Percentiles rank a stretch among this genome's conserved stretches.
Conservation (phyloP, 2,329 filamentous ascomycete genomes). For the Diaporthe sp. region DNA sequence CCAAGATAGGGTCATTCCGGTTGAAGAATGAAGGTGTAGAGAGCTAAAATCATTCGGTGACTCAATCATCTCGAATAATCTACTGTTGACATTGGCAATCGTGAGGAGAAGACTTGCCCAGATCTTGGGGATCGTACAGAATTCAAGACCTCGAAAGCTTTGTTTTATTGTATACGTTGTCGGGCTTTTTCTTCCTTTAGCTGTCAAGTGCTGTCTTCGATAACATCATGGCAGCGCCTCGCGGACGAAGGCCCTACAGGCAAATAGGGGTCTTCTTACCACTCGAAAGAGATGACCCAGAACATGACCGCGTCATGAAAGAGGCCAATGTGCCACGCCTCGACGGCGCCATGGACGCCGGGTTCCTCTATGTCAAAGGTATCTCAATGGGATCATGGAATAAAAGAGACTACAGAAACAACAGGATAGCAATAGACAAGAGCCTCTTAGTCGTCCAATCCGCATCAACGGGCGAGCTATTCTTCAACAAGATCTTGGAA, state of each 20-base stretch:
- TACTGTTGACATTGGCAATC: not conserved
- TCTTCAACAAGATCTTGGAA: not conserved
- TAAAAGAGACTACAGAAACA: too few relatives aligned
- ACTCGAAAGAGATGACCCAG: not conserved
- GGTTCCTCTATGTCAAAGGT: not conserved
- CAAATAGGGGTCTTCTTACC: conserved; percentile 9
- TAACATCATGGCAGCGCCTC: not conserved
- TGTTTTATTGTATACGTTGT: not conserved
- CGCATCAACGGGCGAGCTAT: not conserved
- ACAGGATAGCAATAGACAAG: not conserved
- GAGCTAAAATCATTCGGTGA: not conserved
- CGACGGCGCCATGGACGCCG: not conserved
- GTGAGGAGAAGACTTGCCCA: not conserved
- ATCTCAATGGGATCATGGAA: not conserved
- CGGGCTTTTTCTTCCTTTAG: too few relatives aligned
- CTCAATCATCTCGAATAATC: too few relatives aligned
- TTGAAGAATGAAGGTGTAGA: not conserved
- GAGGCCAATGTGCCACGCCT: not conserved
- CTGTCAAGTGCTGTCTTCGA: not conserved
- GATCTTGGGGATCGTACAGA: not conserved
- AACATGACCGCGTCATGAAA: not conserved
- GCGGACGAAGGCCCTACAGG: not conserved
- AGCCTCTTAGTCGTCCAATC: conserved; percentile 3
- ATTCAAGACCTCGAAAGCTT: not conserved
- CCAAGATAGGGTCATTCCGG: not conserved